Percentiles rank a stretch among this genome's conserved stretches.
phyloP scores from a whole-genome alignment of 2,329 filamentous ascomycete genomes.

The Claviceps sp. region DNA sequence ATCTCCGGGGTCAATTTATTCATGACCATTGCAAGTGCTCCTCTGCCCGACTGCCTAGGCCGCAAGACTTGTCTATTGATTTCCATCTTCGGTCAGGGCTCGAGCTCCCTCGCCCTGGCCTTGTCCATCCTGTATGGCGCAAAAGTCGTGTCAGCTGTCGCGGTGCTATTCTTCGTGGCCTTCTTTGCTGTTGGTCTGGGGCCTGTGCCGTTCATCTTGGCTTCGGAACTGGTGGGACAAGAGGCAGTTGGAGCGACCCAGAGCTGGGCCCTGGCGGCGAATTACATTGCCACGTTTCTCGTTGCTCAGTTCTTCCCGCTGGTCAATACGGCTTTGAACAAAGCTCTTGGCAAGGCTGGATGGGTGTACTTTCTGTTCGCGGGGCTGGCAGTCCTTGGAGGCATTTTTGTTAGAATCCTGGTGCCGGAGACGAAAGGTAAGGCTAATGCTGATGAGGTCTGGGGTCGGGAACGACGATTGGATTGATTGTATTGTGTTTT shows the following conservation, averaged over 20 bases:
- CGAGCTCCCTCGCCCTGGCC: conserved; percentile 62
- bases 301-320: conserved; percentile 94
- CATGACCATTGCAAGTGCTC: conserved; percentile 69
- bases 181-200: conserved; percentile 86
- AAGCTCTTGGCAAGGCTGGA: conserved; percentile 51
- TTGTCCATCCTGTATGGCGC: conserved; percentile 63
- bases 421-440: conserved; percentile 88
- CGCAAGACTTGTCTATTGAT: conserved; percentile 74
- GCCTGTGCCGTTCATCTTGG: conserved; percentile 87
- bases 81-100: conserved; percentile 75
- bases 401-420: conserved; percentile 54
- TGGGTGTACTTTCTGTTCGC: conserved; percentile 91
- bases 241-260: conserved; percentile 88
- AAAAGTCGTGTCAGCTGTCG: conserved; percentile 65
- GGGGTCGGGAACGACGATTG: conserved; percentile 51
- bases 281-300: conserved; percentile 81
- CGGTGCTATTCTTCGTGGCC: conserved; percentile 74
- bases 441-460: conserved; percentile 77
- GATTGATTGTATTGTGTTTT: conserved; percentile 24
- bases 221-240: conserved; percentile 77
- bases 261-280: conserved; percentile 73
- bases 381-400: conserved; percentile 53
- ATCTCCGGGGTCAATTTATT: conserved; percentile 79
- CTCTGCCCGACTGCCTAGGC: conserved; percentile 75
- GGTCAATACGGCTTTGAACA: conserved; percentile 60